These are phyloP conservation scores for Leucocoprinus birnbaumii DNA, from an alignment of 768 basidiomycete species.

Conservation along the genomic window DNA sequence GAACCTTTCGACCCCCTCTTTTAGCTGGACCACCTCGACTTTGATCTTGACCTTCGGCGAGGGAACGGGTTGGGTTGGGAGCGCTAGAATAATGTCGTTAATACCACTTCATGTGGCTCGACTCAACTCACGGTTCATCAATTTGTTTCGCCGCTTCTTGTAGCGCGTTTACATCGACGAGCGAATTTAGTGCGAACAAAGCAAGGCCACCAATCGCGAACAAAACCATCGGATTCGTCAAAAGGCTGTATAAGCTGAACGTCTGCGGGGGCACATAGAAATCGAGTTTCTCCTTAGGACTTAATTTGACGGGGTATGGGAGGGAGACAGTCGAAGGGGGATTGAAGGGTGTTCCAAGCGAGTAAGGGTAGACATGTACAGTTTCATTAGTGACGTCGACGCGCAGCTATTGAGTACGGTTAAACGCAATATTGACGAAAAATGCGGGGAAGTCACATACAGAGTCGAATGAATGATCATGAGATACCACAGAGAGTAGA, in stretches of 20 bases:
- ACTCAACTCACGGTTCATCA: conserved; percentile 5
- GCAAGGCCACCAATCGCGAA: conserved; percentile 60
- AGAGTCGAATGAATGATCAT: conserved; percentile 70
- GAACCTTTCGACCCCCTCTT: conserved; percentile 6
- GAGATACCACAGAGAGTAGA: conserved; percentile 62
- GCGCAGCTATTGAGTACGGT: conserved; percentile 46
- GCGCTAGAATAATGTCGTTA: neutral
- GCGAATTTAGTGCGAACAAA: conserved; percentile 9
- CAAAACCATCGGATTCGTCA: conserved; percentile 84
- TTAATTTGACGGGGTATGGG: conserved; percentile 58
- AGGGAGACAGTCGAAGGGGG: conserved; percentile 53
- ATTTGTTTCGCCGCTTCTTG: conserved; percentile 8
- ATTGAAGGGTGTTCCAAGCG: conserved; percentile 65
- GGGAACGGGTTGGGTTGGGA: neutral
- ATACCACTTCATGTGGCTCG: neutral
- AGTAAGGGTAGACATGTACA: conserved; percentile 55
- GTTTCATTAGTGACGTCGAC: conserved; percentile 54
- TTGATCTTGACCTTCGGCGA: conserved; percentile 4
- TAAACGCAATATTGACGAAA: neutral
- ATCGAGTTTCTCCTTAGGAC: conserved; percentile 49
- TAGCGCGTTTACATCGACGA: conserved; percentile 9
- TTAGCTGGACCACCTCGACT: neutral
- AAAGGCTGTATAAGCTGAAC: conserved; percentile 74
- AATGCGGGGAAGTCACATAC: conserved; percentile 30
- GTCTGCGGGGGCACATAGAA: conserved; percentile 71